These are phyloP conservation scores for Sarcocystis neurona DNA, from an alignment of 169 alveolate species.

Conservation along the genomic window DNA sequence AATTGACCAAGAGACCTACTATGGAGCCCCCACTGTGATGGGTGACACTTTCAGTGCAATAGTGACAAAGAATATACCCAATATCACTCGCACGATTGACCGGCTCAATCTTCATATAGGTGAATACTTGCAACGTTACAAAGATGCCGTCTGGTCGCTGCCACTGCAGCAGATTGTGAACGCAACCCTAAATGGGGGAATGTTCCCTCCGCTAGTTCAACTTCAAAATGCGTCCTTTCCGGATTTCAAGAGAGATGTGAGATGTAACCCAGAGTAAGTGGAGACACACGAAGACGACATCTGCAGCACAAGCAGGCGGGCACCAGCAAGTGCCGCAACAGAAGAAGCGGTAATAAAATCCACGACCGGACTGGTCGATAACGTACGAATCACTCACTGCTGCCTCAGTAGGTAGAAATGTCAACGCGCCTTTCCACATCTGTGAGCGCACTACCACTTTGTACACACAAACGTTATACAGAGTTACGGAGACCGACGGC, in stretches of 20 bases:
- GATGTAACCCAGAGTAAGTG: conserved; percentile 50
- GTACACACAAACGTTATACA: too few relatives aligned
- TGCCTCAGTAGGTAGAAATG: too few relatives aligned
- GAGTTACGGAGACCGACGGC: too few relatives aligned
- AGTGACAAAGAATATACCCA: conserved; percentile 43
- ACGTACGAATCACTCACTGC: too few relatives aligned
- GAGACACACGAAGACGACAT: background rate
- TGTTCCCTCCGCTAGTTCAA: conserved; percentile 38
- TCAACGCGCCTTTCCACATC: too few relatives aligned
- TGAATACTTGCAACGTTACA: background rate
- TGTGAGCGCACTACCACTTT: too few relatives aligned
- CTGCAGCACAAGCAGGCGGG: too few relatives aligned
- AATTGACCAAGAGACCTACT: background rate
- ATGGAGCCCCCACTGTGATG: background rate
- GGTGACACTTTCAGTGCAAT: background rate
- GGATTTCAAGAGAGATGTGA: conserved; percentile 25
- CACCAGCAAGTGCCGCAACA: too few relatives aligned
- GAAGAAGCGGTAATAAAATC: too few relatives aligned
- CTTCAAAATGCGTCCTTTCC: conserved; percentile 33
- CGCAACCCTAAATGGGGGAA: conserved; percentile 53
- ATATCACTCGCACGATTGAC: conserved; percentile 34
- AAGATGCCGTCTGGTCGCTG: conserved; percentile 52
- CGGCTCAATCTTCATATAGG: background rate
- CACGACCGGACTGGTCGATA: too few relatives aligned
- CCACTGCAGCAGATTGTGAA: conserved; percentile 48